These are phyloP conservation scores for Diversispora eburnea DNA, from an alignment of 192 early-diverging fungal species.

Conservation along the genomic window DNA sequence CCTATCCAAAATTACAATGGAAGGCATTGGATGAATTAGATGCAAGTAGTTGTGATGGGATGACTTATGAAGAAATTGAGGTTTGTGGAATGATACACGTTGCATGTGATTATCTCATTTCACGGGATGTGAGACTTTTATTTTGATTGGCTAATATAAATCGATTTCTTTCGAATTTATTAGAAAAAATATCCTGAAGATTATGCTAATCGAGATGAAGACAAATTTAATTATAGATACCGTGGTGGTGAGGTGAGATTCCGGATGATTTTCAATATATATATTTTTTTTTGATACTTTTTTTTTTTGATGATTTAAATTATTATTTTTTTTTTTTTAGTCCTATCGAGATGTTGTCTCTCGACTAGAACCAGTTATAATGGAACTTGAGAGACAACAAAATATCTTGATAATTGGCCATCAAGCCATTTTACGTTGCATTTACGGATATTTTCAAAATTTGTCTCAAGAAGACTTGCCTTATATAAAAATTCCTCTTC, in stretches of 20 bases:
- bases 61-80: conserved; percentile 99
- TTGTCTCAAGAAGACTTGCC: conserved; percentile 92
- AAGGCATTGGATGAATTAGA: conserved; percentile 98
- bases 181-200: conserved; percentile 84
- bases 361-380: conserved; percentile 95
- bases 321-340: conserved; percentile 21
- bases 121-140: too few relatives aligned
- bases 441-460: conserved; percentile 98
- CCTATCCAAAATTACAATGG: conserved; percentile 91
- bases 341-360: conserved; percentile 96
- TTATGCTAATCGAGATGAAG: conserved; percentile 89
- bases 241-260: conserved; percentile 61
- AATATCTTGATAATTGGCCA: conserved; percentile 96
- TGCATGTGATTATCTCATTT: not conserved
- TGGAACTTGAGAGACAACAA: conserved; percentile 98
- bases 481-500: conserved; percentile 98
- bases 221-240: conserved; percentile 94
- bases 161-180: not conserved
- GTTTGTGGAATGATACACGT: conserved; percentile 29
- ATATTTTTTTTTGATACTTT: not conserved
- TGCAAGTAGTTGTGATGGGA: conserved; percentile 94
- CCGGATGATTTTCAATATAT: not conserved
- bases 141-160: not conserved
- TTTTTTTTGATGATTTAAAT: conserved; percentile 2
- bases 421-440: conserved; percentile 94